phyloP scores from a whole-genome alignment of 257 asterid genomes.

The Primulina eburnea region DNA sequence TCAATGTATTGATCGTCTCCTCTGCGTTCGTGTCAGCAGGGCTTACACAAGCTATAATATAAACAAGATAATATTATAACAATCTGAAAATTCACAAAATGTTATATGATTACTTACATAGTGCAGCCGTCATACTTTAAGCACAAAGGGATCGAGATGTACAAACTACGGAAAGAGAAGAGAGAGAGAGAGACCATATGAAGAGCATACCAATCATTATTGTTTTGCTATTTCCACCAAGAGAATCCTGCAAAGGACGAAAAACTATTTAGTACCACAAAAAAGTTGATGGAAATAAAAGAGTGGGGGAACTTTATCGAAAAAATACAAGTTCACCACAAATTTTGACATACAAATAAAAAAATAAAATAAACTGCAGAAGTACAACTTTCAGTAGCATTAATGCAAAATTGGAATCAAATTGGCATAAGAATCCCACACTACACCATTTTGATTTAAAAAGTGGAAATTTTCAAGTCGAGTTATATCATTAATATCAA shows the following conservation, averaged over 20 bases:
- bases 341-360: not conserved
- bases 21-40: constrained; percentile 97
- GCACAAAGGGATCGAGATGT: not conserved
- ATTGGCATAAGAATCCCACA: not conserved
- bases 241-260: constrained; percentile 70
- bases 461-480: not conserved
- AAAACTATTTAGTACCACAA: constrained; percentile 25
- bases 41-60: constrained; percentile 72
- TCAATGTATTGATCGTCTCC: constrained; percentile 88
- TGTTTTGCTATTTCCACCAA: constrained; percentile 96
- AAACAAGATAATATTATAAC: not conserved
- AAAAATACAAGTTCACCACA: not conserved
- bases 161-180: not conserved
- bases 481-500: not conserved
- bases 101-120: not conserved
- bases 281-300: constrained; percentile 2
- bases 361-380: not conserved
- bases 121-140: not conserved
- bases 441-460: not conserved
- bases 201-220: constrained; percentile 85
- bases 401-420: no score
- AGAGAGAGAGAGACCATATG: constrained; percentile 1
- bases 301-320: not conserved
- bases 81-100: not conserved
- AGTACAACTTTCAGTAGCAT: not conserved